These are phyloP conservation scores for Globisporangium middletonii DNA, from an alignment of 352 stramenopile genomes.

Conservation along the genomic window DNA sequence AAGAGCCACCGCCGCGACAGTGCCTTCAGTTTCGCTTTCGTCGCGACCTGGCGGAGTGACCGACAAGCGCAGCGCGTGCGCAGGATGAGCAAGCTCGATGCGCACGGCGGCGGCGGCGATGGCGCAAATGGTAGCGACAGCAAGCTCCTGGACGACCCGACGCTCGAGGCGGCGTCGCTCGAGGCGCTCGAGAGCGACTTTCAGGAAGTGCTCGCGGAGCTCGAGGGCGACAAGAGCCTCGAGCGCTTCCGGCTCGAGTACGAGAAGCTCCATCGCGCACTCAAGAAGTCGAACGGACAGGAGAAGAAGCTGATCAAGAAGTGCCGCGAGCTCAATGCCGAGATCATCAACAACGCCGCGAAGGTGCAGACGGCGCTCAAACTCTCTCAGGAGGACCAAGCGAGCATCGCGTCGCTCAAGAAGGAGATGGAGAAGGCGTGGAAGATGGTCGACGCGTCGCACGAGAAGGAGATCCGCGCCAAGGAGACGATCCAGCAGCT, in stretches of 20 bases:
- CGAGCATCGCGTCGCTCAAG: slow-evolving; percentile 89
- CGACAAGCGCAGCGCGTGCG: neutral
- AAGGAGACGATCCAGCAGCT: slow-evolving; percentile 95
- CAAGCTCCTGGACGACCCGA: slow-evolving; percentile 46
- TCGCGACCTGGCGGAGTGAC: neutral
- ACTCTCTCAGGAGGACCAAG: slow-evolving; percentile 92
- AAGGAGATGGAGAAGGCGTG: slow-evolving; percentile 96
- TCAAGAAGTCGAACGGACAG: slow-evolving; percentile 92
- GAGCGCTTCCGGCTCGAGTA: slow-evolving; percentile 94
- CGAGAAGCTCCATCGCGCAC: slow-evolving; percentile 92
- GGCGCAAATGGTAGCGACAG: slow-evolving; percentile 14
- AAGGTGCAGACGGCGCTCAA: slow-evolving; percentile 95
- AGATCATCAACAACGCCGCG: slow-evolving; percentile 95
- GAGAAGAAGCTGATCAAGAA: slow-evolving; percentile 96
- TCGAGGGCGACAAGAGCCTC: slow-evolving; percentile 91
- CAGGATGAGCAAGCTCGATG: slow-evolving; percentile 17
- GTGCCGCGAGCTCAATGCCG: slow-evolving; percentile 91
- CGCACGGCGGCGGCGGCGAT: neutral
- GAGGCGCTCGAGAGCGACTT: slow-evolving; percentile 93
- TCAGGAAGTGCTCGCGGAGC: slow-evolving; percentile 87
- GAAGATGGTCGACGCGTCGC: slow-evolving; percentile 94
- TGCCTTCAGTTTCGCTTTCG: no score
- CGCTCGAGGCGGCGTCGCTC: slow-evolving; percentile 49
- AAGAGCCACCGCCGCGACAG: no score
- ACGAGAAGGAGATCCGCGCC: slow-evolving; percentile 91